These are phyloP conservation scores for Apiospora saccharicola DNA, from an alignment of 2,329 filamentous ascomycete species.

Conservation along the genomic window DNA sequence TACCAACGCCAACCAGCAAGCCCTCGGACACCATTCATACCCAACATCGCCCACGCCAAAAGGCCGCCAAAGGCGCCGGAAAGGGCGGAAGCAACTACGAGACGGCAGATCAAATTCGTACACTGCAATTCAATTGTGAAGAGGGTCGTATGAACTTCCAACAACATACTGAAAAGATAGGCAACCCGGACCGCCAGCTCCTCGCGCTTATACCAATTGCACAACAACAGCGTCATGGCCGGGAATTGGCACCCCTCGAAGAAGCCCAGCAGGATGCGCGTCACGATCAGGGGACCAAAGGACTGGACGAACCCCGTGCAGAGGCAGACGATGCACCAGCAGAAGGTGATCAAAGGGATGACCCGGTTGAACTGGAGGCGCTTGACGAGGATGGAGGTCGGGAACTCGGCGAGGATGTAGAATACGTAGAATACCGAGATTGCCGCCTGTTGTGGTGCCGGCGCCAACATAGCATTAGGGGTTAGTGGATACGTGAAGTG, in stretches of 20 bases:
- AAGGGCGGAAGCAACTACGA: conserved; percentile 44
- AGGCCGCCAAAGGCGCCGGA: conserved; percentile 36
- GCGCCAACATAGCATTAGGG: no score
- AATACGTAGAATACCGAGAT: conserved; percentile 34
- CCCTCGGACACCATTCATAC: conserved; percentile 27
- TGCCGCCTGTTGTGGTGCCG: conserved; percentile 22
- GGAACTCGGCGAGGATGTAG: conserved; percentile 37
- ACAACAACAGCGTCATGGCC: conserved; percentile 50
- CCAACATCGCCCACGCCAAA: conserved; percentile 32
- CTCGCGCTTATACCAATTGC: conserved; percentile 61
- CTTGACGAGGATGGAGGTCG: conserved; percentile 48
- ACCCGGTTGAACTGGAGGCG: conserved; percentile 54
- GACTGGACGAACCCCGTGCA: conserved; percentile 52
- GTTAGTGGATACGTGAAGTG: background rate
- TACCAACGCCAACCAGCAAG: conserved; percentile 32
- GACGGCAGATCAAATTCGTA: no score
- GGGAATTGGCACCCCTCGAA: conserved; percentile 49
- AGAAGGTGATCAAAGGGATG: conserved; percentile 58
- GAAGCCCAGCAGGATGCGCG: conserved; percentile 57
- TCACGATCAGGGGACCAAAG: conserved; percentile 51
- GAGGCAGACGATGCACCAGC: conserved; percentile 56
- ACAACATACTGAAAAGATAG: conserved; percentile 48
- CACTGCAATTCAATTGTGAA: background rate
- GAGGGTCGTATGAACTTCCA: background rate
- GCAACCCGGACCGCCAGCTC: conserved; percentile 54